Base-by-base conservation (phyloP, 768 basidiomycete species). In the Pleurotus tuoliensis region DNA sequence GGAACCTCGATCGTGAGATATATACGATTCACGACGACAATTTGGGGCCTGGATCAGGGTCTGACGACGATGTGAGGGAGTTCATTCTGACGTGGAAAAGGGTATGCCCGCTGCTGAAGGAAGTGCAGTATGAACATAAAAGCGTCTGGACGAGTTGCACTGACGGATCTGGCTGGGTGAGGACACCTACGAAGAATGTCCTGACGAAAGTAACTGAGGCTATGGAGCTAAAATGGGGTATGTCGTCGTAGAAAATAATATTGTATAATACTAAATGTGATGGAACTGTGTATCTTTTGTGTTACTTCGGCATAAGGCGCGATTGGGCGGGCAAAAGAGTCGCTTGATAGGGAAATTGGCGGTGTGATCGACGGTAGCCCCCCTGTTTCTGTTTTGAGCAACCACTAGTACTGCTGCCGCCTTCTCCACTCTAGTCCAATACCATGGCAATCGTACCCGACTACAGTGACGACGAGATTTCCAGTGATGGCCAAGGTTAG, bases 1-100 rank as follows among this genome's bases (percentile, higher is more conserved):
- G 25, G 49, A 39, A 20, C 25, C 34, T 37, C 38, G 37, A 60
- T 60, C 38, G 63, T 37, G 58, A 57, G 27, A 34, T 59, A 50
- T 20, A 51, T 61, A 46, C 41, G 34, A n/a, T 50, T 15, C 16
- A 27, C 13, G 39, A 54, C 11, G 38, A 46, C 20, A 22, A 24
- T 38, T n/a, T 47, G 39, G 25, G 30, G 11, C 59, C 47, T 39
- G 51, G 51, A 1, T 61, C 62, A 12, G 65, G 64, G 20, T 34
- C 59, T 5, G 73, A 73, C 40, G 65, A 60, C 20, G 62, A 67
- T 41, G 62, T 77, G 47, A 64, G 61, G 25, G 73, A 74, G 34
- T 67, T 73, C 15, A 67, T 79, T 37, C 70, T 74, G 7, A 73
- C 77, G 5, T 80, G 78, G 78, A 73, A 72, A 51, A 69, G 71